Evolutionary conservation across 2,329 filamentous ascomycete species (phyloP).

Genomic region (Xylaria sp.): DNA sequence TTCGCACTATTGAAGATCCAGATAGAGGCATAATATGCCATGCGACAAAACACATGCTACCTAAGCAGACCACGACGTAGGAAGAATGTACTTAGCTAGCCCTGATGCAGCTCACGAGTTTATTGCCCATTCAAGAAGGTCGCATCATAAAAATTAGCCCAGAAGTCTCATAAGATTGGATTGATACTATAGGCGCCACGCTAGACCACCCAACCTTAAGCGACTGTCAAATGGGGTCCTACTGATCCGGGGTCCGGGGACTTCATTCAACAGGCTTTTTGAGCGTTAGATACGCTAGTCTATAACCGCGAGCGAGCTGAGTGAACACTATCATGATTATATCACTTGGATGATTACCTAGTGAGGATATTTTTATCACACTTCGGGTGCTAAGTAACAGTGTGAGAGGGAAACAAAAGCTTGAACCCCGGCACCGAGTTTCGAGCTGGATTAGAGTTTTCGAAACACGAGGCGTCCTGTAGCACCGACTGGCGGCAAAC

Average conservation of each 20-base stretch:
- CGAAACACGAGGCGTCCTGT: constrained; percentile 12
- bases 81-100: background rate
- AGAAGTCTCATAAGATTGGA: too few relatives aligned
- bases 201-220: too few relatives aligned
- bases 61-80: background rate
- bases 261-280: too few relatives aligned
- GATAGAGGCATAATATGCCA: background rate
- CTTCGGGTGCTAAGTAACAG: too few relatives aligned
- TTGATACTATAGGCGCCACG: too few relatives aligned
- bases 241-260: too few relatives aligned
- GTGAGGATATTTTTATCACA: too few relatives aligned
- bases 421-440: background rate
- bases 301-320: too few relatives aligned
- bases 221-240: too few relatives aligned
- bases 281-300: too few relatives aligned
- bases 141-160: background rate
- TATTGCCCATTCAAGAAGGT: background rate
- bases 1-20: background rate
- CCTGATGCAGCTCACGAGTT: background rate
- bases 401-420: too few relatives aligned
- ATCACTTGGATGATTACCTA: background rate
- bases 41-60: background rate
- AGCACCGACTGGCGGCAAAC: background rate
- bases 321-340: background rate
- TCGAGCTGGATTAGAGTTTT: background rate